Evolutionary conservation across 768 basidiomycete species (phyloP), one percentile per base, ranked within the genome.

Genomic region (Daedaleopsis sinensis): DNA sequence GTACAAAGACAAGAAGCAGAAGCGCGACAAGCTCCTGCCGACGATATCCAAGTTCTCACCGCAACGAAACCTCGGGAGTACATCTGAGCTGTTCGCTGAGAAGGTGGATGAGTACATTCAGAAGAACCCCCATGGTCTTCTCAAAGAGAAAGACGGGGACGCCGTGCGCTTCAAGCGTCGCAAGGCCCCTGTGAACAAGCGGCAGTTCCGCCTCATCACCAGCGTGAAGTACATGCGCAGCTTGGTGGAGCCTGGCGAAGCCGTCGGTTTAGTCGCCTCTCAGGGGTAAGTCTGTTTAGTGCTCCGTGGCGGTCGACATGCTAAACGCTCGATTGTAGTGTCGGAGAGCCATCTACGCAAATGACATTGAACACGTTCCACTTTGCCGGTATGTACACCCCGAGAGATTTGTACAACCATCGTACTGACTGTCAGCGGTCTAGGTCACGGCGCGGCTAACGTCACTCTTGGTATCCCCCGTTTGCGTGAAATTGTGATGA

Each of bases 331-430:
- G n/a, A 27, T 51, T 16, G 15, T 61, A 98, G 97, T 77, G 86
- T 99, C 46, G 97, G 97, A 54, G 97, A 99, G 74, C 97, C 97
- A 5, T 99, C 97, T 16, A 99, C 97, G 0, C 97, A 99, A 73
- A 99, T 99, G 97, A 99, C 97, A 10, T 78, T 99, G 64, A 99
- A 99, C 73, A 99, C 97, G 13, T 99, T 99, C 86, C 97, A 99
- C 79, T 96, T 99, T 70, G 97, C 97, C 67, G 96, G 94, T 88
- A 74, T 69, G 83, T 70, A 39, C 64, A 60, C 50, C 42, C 32
- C 38, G 23, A 12, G 3, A 15, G 3, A 15, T 58, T n/a, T 21
- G 37, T 44, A 49, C 9, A n/a, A 13, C 3, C 62, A 39, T 68
- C 38, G 43, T n/a, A 23, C 50, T 64, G 43, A 67, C 49, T 15